Evolutionary conservation across 1,284 basidiomycete genomes (phyloP).

Genomic region (Pseudozyma flocculosa): DNA sequence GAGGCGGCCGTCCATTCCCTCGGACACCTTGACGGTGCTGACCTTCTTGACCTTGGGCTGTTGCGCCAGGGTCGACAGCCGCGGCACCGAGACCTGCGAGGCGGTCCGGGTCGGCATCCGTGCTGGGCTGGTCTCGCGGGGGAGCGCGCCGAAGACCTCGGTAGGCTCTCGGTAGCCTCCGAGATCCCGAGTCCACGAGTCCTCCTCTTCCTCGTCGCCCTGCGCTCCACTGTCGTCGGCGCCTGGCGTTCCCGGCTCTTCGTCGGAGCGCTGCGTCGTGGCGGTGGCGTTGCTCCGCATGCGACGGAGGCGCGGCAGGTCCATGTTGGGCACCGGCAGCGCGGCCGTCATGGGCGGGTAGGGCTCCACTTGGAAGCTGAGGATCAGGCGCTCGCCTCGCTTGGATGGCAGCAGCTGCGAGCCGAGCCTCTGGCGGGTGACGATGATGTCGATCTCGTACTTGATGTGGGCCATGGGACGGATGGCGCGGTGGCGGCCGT

Average conservation of each 20-base stretch:
- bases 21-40: conserved; percentile 39
- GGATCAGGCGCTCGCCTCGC: conserved; percentile 31
- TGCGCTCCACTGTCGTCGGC: neutral
- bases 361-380: conserved; percentile 32
- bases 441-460: conserved; percentile 40
- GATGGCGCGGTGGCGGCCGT: conserved; percentile 22
- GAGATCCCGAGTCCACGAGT: conserved; percentile 29
- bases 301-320: conserved; percentile 16
- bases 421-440: conserved; percentile 30
- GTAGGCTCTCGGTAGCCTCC: conserved; percentile 27
- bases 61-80: neutral
- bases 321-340: conserved; percentile 27
- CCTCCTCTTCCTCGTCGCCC: conserved; percentile 21
- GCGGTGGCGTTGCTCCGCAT: neutral
- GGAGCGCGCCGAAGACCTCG: conserved; percentile 33
- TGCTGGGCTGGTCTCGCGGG: conserved; percentile 8
- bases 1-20: conserved; percentile 35
- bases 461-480: conserved; percentile 37
- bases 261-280: neutral
- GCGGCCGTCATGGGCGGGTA: conserved; percentile 35
- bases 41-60: conserved; percentile 1
- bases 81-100: neutral
- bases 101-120: conserved; percentile 5
- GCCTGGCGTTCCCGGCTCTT: no score
- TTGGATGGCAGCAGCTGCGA: conserved; percentile 22